Evolutionary conservation across 371 early-diverging fungal species (phyloP), one percentile per base, ranked within the genome.

Genomic region (Smittium culicis): DNA sequence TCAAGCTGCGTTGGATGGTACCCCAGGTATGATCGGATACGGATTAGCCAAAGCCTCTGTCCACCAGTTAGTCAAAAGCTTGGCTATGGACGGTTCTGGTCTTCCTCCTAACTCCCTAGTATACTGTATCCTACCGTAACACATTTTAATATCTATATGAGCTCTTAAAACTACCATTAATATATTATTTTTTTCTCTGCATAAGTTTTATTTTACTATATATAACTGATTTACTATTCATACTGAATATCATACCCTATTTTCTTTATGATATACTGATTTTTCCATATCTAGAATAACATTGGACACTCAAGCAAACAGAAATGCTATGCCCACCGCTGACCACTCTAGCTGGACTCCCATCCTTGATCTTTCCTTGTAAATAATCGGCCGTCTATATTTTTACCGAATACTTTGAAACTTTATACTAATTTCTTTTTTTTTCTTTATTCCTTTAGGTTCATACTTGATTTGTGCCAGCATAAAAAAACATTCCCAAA

Each of bases 21-120:
- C 94, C 0, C 92, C 91, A 11, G 86, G 85, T 54, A 91, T 88
- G 92, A 83, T 93, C 70, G 93, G 88, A n/a, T 96, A 97, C 74
- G 98, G 98, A 54, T 73, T 93, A 71, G 91, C 94, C 67, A 97
- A 97, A 77, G 91, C 94, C 3, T 87, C 91, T 8, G 93, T 94
- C 30, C 94, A 95, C 74, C 96, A 97, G 63, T 79, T 96, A 72
- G 86, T 90, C 0, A 75, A 83, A 35, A 88, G 89, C 68, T 75
- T 91, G 55, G 89, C 93, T 35, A 83, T 82, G 20, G 73, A 79
- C 16, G 83, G 80, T 33, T 80, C 86, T 67, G 98, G 96, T 0
- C 75, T 97, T 55, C 93, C 93, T 28, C 71, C 77, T 2, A 80
- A 77, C 28, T 83, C 85, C 55, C 83, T 82, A 35, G 89, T 88